Conservation (phyloP, 1,284 basidiomycete species). For the Hemileia vastatrix region DNA sequence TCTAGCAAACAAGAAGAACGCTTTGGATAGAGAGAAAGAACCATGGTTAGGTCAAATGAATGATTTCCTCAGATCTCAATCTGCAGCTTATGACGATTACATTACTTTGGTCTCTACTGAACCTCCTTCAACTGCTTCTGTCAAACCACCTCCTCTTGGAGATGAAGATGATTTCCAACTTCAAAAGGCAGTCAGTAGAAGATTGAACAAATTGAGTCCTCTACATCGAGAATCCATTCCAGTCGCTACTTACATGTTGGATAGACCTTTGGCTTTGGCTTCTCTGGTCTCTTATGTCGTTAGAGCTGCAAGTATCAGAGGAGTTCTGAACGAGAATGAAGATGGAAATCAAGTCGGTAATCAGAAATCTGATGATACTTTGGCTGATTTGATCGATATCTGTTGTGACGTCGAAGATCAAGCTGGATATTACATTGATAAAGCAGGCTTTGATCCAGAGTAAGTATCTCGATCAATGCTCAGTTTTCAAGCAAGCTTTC, state of each 20-base stretch:
- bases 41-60: slow-evolving; percentile 30
- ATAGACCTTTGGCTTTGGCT: slow-evolving; percentile 30
- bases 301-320: slow-evolving; percentile 18
- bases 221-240: slow-evolving; percentile 35
- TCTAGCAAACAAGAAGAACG: slow-evolving; percentile 31
- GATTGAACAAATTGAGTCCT: slow-evolving; percentile 18
- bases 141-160: slow-evolving; percentile 23
- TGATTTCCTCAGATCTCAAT: slow-evolving; percentile 30
- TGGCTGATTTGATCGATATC: slow-evolving; percentile 26
- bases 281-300: slow-evolving; percentile 31
- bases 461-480: not conserved
- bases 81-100: slow-evolving; percentile 35
- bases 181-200: slow-evolving; percentile 25
- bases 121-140: slow-evolving; percentile 24
- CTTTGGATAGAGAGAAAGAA: slow-evolving; percentile 35
- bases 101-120: slow-evolving; percentile 35
- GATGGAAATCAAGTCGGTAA: not conserved
- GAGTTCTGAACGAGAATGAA: not conserved
- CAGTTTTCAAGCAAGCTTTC: not conserved
- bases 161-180: slow-evolving; percentile 30
- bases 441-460: slow-evolving; percentile 31
- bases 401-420: slow-evolving; percentile 33
- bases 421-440: slow-evolving; percentile 32
- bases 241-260: slow-evolving; percentile 29
- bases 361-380: not conserved